Evolutionary conservation across 2,329 filamentous ascomycete genomes (phyloP).

Genomic region (Fusarium phyllophilum): DNA sequence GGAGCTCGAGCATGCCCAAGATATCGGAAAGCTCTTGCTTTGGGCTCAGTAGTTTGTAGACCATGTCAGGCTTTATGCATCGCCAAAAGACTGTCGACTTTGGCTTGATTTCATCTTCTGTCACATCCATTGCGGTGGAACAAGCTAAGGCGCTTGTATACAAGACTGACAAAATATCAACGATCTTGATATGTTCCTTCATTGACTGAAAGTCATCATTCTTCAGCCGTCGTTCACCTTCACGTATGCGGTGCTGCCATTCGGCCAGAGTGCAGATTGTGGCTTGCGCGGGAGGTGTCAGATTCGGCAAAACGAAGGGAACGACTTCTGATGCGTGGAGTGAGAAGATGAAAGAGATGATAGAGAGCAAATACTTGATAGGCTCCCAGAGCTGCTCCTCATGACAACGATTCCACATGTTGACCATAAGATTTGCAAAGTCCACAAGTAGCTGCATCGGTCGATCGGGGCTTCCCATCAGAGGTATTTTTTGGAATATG

Average conservation of each 20-base stretch:
- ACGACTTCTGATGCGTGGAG: conserved; percentile 69
- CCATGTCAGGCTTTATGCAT: conserved; percentile 71
- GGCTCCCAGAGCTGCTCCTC: conserved; percentile 71
- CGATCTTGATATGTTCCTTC: conserved; percentile 69
- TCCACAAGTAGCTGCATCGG: conserved; percentile 69
- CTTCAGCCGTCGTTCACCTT: conserved; percentile 58
- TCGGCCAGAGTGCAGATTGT: conserved; percentile 70
- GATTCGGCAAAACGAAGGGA: conserved; percentile 65
- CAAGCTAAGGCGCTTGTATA: conserved; percentile 71
- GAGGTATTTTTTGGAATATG: conserved; percentile 73
- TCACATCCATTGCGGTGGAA: conserved; percentile 50
- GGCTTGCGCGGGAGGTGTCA: conserved; percentile 65
- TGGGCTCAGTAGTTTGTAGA: conserved; percentile 73
- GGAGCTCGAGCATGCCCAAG: conserved; percentile 69
- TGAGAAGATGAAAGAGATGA: conserved; percentile 72
- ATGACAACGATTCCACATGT: conserved; percentile 75
- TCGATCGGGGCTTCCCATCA: conserved; percentile 60
- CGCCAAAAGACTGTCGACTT: conserved; percentile 70
- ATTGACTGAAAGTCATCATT: conserved; percentile 52
- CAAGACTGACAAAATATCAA: conserved; percentile 73
- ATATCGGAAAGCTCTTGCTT: conserved; percentile 74
- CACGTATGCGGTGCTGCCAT: conserved; percentile 61
- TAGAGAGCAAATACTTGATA: conserved; percentile 71
- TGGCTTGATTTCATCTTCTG: conserved; percentile 45
- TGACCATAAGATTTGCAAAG: conserved; percentile 71